Evolutionary conservation across 2,329 filamentous ascomycete species (phyloP), one percentile per base, ranked within the genome.

Genomic region (Penicillium concentricum): DNA sequence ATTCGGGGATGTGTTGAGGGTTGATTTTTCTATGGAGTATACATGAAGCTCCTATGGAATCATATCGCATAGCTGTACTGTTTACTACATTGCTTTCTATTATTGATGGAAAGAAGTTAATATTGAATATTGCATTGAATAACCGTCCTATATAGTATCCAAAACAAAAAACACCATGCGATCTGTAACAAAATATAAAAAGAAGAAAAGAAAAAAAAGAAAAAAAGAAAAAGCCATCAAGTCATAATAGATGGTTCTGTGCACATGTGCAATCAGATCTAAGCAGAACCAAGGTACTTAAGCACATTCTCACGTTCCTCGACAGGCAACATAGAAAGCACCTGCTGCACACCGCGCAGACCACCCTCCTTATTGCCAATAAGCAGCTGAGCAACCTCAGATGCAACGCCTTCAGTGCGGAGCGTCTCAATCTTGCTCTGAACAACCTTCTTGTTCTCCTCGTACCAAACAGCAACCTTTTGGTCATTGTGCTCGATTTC

Each of bases 401-500:
- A 81, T 6, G 86, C 84, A 28, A 89, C 82, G 41, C 85, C 83
- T 59, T 96, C 90, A 5, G 84, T 83, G 84, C 91, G 94, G 69
- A 97, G 81, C 13, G 81, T 78, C 74, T 97, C 92, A 28, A 97
- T 86, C 84, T 94, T 96, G 61, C 88, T 84, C 61, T 89, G 84
- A 49, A 99, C 86, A 39, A 80, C 79, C 81, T 93, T 91, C 72
- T 91, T 84, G 79, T 97, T 94, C 79, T 93, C 88, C 82, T 99
- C 94, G 73, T 97, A 97, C 94, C 94, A 99, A 67, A 88, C 84
- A 4, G 92, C 91, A 28, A 97, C 94, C 64, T 87, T 87, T 67
- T 85, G 85, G 74, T 99, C 94, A 61, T 91, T 86, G 57, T 82
- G 83, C 54, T 89, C 85, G 74, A 96, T 96, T 65, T 90, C 84